Percentiles rank a stretch among this genome's conserved stretches.
Conservation (phyloP, 768 basidiomycete genomes). For the Lactarius sanguifluus region DNA sequence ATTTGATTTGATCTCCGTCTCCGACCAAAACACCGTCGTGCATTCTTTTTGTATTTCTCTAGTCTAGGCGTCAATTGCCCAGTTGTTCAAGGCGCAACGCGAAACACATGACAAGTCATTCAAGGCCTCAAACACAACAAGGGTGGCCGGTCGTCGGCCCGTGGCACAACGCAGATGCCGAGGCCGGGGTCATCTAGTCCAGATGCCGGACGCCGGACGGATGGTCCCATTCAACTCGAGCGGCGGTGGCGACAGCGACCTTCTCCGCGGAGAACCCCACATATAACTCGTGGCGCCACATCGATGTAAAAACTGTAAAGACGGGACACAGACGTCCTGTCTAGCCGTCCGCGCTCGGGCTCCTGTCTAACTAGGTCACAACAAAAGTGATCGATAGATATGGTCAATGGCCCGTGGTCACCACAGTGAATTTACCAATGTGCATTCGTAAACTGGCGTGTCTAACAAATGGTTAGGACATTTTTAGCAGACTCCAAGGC, state of each 20-base stretch:
- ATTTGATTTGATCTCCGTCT: slow-evolving; percentile 17
- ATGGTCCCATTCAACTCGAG: background rate
- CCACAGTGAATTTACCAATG: slow-evolving; percentile 6
- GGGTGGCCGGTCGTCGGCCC: background rate
- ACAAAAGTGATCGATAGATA: background rate
- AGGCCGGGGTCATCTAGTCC: background rate
- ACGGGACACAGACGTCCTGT: background rate
- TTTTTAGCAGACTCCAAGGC: too few species aligned
- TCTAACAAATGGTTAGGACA: too few species aligned
- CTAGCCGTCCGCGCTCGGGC: background rate
- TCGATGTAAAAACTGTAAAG: background rate
- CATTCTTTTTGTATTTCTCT: background rate
- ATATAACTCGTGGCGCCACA: background rate
- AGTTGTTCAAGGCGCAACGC: background rate
- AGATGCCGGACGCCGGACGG: too few species aligned
- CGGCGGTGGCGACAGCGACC: background rate
- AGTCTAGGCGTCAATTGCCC: background rate
- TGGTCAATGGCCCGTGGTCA: slow-evolving; percentile 6
- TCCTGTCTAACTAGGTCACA: background rate
- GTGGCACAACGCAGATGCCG: background rate
- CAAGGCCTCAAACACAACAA: background rate
- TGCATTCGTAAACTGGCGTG: background rate
- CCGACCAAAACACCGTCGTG: slow-evolving; percentile 5
- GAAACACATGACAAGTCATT: background rate
- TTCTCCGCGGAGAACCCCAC: background rate